Evolutionary conservation across 345 rosid genomes (phyloP).

Genomic region (Psidium friedrichsthalianum): DNA sequence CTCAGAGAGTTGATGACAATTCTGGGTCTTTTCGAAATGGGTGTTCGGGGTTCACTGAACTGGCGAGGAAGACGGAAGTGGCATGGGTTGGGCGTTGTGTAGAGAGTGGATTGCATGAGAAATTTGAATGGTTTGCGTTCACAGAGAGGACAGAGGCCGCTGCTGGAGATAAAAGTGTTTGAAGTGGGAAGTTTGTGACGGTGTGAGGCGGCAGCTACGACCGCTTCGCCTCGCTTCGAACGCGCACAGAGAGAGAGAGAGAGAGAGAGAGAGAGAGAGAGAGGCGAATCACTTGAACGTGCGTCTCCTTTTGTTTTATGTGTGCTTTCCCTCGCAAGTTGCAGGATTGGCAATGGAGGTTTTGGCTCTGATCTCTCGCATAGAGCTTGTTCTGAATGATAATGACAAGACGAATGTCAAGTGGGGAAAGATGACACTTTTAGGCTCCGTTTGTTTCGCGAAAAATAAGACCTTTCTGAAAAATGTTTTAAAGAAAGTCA

Average conservation of each 20-base stretch:
- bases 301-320: background rate
- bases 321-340: background rate
- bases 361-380: background rate
- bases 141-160: background rate
- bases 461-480: too few species aligned
- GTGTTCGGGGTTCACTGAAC: background rate
- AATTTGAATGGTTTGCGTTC: background rate
- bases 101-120: background rate
- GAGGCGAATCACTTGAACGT: background rate
- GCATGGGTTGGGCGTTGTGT: background rate
- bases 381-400: too few species aligned
- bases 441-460: too few species aligned
- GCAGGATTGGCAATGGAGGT: background rate
- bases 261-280: background rate
- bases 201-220: background rate
- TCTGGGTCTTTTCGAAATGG: background rate
- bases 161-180: background rate
- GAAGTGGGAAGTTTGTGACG: background rate
- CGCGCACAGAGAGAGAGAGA: background rate
- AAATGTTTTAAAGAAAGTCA: too few species aligned
- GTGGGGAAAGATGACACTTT: too few species aligned
- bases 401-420: too few species aligned
- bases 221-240: too few species aligned
- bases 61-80: conserved; percentile 19
- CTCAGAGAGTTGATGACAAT: conserved; percentile 9